Evolutionary conservation across 2,329 filamentous ascomycete species (phyloP).

Genomic region (Verticillium isaacii): DNA sequence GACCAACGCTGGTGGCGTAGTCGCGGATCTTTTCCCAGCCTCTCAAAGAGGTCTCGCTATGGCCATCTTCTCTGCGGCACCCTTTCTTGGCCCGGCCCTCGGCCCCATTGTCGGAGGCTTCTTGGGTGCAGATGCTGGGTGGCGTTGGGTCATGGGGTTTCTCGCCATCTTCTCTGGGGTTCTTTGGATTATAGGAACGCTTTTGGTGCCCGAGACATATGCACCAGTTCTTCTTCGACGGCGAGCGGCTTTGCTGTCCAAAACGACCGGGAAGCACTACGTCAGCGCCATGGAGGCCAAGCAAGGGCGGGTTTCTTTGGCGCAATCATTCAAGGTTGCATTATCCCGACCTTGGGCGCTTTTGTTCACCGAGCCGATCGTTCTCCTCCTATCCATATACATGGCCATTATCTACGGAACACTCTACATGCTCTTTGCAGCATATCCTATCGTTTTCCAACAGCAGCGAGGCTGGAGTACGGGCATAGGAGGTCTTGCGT

Average conservation of each 20-base stretch:
- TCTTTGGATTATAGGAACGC: slow-evolving; percentile 31
- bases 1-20: slow-evolving; percentile 58
- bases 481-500: slow-evolving; percentile 58
- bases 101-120: slow-evolving; percentile 65
- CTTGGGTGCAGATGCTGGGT: slow-evolving; percentile 57
- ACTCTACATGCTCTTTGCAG: slow-evolving; percentile 55
- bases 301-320: slow-evolving; percentile 26
- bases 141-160: slow-evolving; percentile 67
- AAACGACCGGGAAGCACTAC: slow-evolving; percentile 16
- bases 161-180: slow-evolving; percentile 52
- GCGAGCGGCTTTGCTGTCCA: slow-evolving; percentile 16
- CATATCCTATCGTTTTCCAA: slow-evolving; percentile 64
- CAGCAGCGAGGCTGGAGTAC: slow-evolving; percentile 51
- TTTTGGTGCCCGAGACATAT: slow-evolving; percentile 35
- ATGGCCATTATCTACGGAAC: slow-evolving; percentile 58
- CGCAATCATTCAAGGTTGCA: slow-evolving; percentile 40
- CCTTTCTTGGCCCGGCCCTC: slow-evolving; percentile 61
- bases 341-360: slow-evolving; percentile 60
- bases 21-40: slow-evolving; percentile 55
- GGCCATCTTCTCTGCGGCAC: slow-evolving; percentile 59
- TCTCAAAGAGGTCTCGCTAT: slow-evolving; percentile 52
- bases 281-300: slow-evolving; percentile 38
- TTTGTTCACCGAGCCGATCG: slow-evolving; percentile 67
- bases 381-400: slow-evolving; percentile 60
- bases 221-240: slow-evolving; percentile 19